phyloP scores from a whole-genome alignment of 1,284 basidiomycete species.

The Sporisorium iseilematis-ciliati region DNA sequence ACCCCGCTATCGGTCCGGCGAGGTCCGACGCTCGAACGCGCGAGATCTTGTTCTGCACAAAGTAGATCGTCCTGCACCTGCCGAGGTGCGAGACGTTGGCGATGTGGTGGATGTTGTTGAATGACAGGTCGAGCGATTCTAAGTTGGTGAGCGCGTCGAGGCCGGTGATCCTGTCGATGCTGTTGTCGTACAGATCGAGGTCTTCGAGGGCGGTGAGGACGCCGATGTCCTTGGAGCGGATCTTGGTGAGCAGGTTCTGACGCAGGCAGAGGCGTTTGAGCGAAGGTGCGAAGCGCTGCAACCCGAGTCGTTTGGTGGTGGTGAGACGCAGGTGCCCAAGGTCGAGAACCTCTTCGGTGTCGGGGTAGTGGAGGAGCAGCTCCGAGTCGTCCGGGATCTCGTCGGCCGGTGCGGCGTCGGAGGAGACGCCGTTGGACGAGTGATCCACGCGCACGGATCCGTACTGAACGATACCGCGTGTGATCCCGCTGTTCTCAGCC shows the following conservation, averaged over 20 bases:
- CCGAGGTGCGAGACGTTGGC: conserved; percentile 74
- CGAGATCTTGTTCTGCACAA: conserved; percentile 95
- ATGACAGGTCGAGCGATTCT: conserved; percentile 90
- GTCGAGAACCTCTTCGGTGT: conserved; percentile 74
- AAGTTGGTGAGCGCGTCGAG: conserved; percentile 74
- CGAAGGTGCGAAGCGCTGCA: conserved; percentile 79
- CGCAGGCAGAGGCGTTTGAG: conserved; percentile 85
- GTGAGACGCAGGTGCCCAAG: conserved; percentile 84
- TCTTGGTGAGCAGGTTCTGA: conserved; percentile 83
- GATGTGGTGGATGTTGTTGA: conserved; percentile 80
- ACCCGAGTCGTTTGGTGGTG: conserved; percentile 74
- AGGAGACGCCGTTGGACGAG: conserved; percentile 8
- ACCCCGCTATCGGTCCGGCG: conserved; percentile 74
- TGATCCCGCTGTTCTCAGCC: conserved; percentile 39
- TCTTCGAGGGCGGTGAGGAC: conserved; percentile 82
- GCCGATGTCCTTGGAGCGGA: conserved; percentile 73
- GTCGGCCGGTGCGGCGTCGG: conserved; percentile 10
- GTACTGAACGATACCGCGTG: conserved; percentile 39
- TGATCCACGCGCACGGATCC: conserved; percentile 39
- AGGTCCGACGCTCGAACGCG: conserved; percentile 77
- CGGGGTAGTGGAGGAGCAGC: conserved; percentile 52
- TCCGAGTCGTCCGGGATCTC: conserved; percentile 56
- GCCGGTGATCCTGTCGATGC: conserved; percentile 73
- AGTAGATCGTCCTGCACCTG: conserved; percentile 82
- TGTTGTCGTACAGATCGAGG: conserved; percentile 95